phyloP scores from a whole-genome alignment of 164 flowering plant species.

The Tetrastigma voinierianum region DNA sequence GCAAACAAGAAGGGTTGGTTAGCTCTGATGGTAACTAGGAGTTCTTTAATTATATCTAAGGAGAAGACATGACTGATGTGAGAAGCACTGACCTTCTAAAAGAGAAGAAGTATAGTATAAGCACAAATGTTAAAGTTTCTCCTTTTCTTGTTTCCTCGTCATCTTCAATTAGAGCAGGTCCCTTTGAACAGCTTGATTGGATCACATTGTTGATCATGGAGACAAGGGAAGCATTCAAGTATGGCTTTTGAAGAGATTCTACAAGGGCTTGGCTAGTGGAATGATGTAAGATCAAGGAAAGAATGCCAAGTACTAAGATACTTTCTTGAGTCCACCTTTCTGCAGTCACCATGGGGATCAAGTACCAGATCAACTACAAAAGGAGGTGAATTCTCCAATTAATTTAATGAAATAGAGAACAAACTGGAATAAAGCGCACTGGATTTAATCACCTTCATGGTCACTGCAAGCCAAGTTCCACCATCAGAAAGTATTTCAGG shows the following conservation, averaged over 20 bases:
- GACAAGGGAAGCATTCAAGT: constrained; percentile 46
- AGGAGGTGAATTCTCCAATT: constrained; percentile 10
- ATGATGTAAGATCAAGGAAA: constrained; percentile 67
- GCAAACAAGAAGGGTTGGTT: constrained; percentile 20
- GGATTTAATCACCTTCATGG: constrained; percentile 53
- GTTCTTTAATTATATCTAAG: neutral
- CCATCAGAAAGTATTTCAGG: constrained; percentile 49
- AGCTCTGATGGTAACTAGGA: constrained; percentile 9
- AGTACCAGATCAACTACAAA: constrained; percentile 60
- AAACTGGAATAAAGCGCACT: constrained; percentile 1
- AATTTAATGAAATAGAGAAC: constrained; percentile 3
- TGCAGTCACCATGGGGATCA: constrained; percentile 23
- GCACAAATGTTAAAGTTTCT: constrained; percentile 46
- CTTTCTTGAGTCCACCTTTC: constrained; percentile 44
- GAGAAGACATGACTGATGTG: neutral
- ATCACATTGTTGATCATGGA: constrained; percentile 35
- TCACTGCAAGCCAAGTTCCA: constrained; percentile 63
- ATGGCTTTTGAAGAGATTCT: constrained; percentile 75
- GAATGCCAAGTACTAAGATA: constrained; percentile 47
- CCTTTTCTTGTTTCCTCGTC: constrained; percentile 60
- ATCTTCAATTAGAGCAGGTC: constrained; percentile 55
- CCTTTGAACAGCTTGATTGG: constrained; percentile 54
- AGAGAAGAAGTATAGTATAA: constrained; percentile 55
- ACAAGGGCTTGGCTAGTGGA: constrained; percentile 49
- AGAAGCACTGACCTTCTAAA: constrained; percentile 60